Conservation (phyloP, 1,139 yeast species). For the Hanseniaspora uvarum region DNA sequence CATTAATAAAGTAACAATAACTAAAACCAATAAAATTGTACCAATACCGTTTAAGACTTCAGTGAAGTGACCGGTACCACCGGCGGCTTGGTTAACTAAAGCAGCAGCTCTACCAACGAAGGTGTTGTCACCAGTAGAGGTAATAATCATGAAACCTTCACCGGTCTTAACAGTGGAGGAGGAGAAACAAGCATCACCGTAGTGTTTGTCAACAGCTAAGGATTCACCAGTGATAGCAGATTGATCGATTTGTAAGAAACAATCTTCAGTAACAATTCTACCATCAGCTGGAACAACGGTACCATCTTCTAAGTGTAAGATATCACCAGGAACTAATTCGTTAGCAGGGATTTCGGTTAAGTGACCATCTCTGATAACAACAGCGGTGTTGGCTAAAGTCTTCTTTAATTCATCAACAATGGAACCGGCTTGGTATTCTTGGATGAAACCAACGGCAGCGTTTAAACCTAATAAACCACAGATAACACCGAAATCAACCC, state of each 20-base stretch:
- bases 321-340: conserved; percentile 90
- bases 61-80: conserved; percentile 92
- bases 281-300: conserved; percentile 93
- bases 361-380: conserved; percentile 75
- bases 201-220: conserved; percentile 84
- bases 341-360: conserved; percentile 63
- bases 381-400: conserved; percentile 81
- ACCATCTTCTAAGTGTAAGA: conserved; percentile 88
- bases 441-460: conserved; percentile 92
- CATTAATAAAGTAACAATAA: conserved; percentile 73
- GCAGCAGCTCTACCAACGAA: conserved; percentile 97
- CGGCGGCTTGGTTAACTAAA: conserved; percentile 88
- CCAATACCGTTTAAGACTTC: conserved; percentile 98
- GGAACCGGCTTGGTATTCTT: conserved; percentile 96
- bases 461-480: conserved; percentile 78
- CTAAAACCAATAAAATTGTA: conserved; percentile 80
- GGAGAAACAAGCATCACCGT: conserved; percentile 82
- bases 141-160: conserved; percentile 90
- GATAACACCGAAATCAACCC: conserved; percentile 99
- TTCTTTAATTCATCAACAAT: conserved; percentile 91
- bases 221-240: conserved; percentile 99
- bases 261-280: conserved; percentile 78
- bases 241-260: conserved; percentile 89
- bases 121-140: conserved; percentile 90
- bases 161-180: conserved; percentile 96